phyloP scores from a whole-genome alignment of 208 protist genomes.

The Leishmania gerbilli region DNA sequence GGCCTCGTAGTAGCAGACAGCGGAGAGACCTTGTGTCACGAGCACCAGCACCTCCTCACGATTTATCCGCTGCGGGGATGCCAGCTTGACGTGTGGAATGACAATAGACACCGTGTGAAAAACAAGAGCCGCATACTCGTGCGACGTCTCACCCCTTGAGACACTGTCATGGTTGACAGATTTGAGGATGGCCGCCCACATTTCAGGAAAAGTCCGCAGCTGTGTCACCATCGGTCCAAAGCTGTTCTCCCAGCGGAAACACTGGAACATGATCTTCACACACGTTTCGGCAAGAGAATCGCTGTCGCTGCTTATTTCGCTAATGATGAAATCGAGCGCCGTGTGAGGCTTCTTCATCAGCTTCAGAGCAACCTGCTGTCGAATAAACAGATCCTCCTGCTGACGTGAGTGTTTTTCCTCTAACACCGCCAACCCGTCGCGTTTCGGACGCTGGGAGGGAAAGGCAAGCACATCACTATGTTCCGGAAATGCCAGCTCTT shows the following conservation, averaged over 20 bases:
- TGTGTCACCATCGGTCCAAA: constrained; percentile 84
- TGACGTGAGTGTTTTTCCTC: constrained; percentile 47
- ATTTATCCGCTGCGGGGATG: constrained; percentile 82
- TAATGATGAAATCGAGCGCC: constrained; percentile 61
- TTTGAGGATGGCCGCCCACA: constrained; percentile 79
- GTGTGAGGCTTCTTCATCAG: constrained; percentile 74
- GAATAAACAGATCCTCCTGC: constrained; percentile 64
- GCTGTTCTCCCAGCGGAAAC: constrained; percentile 77
- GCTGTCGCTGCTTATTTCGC: constrained; percentile 58
- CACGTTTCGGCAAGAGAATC: constrained; percentile 46
- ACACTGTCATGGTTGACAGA: constrained; percentile 57
- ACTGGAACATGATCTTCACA: constrained; percentile 86
- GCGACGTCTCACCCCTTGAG: constrained; percentile 38
- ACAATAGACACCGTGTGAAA: constrained; percentile 80
- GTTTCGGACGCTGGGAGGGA: constrained; percentile 66
- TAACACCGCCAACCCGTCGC: constrained; percentile 34
- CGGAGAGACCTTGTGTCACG: constrained; percentile 59
- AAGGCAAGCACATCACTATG: constrained; percentile 67
- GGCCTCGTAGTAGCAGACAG: constrained; percentile 64
- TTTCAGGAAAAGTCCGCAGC: constrained; percentile 62
- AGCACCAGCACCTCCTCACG: constrained; percentile 58
- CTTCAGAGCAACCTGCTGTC: constrained; percentile 76
- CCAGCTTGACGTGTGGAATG: constrained; percentile 88
- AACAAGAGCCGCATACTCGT: constrained; percentile 66
- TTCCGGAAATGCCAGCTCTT: constrained; percentile 72